Percentiles rank a stretch among this genome's conserved stretches.
Evolutionary conservation across 2,329 filamentous ascomycete species (phyloP).

Genomic region (Alternaria incomplexa): DNA sequence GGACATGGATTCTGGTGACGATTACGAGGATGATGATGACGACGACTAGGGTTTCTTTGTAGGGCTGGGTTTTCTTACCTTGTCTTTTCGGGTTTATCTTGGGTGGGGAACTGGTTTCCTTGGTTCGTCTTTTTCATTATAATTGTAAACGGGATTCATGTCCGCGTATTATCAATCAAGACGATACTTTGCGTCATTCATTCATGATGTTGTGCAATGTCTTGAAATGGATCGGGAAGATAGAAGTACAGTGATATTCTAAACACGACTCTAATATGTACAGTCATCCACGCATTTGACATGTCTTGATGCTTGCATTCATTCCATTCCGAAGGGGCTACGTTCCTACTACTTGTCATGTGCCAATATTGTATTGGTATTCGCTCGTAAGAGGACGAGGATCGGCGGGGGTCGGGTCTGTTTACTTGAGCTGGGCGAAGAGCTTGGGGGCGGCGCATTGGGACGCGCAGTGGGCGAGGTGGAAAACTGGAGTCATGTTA

Average conservation of each 20-base stretch:
- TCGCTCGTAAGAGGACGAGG: slow-evolving; percentile 17
- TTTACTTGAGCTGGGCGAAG: slow-evolving; percentile 89
- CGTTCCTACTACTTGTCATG: slow-evolving; percentile 20
- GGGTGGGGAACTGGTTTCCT: not conserved
- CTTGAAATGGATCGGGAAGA: slow-evolving; percentile 12
- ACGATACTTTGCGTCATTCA: not conserved
- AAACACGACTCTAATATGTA: slow-evolving; percentile 47
- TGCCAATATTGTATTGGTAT: slow-evolving; percentile 9
- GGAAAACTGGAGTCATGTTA: slow-evolving; percentile 76
- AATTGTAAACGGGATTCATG: not conserved
- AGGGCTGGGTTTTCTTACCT: not conserved
- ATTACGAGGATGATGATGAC: slow-evolving; percentile 1
- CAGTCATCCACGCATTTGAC: slow-evolving; percentile 33
- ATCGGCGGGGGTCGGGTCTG: slow-evolving; percentile 4
- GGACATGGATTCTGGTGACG: slow-evolving; percentile 18
- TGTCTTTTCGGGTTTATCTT: not conserved
- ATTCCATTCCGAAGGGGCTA: slow-evolving; percentile 27
- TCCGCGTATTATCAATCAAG: not conserved
- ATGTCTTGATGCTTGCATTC: slow-evolving; percentile 31
- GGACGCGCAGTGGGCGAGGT: slow-evolving; percentile 93
- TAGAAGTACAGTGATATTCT: slow-evolving; percentile 46
- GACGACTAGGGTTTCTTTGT: not conserved
- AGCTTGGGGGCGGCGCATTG: slow-evolving; percentile 96
- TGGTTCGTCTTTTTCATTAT: not conserved
- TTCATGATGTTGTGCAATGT: not conserved